A percentile compares a stretch with the other conserved stretches of the same genome.
Conservation (phyloP, 139 green algal genomes). For the Micractinium sp. region DNA sequence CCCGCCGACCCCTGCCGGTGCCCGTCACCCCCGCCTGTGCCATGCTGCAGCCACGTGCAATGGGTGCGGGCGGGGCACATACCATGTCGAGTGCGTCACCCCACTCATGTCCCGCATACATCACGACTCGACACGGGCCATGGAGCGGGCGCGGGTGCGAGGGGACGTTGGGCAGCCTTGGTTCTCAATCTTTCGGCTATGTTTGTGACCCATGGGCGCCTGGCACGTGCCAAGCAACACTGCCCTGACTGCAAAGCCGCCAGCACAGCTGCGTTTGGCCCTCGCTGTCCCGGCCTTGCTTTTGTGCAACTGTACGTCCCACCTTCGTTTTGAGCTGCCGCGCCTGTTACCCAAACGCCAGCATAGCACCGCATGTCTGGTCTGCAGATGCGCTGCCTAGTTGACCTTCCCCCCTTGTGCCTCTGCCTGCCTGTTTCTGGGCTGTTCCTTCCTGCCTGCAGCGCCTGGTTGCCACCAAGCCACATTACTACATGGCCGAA, state of each 20-base stretch:
- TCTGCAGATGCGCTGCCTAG: too few species aligned
- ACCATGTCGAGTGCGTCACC: slow-evolving; percentile 6
- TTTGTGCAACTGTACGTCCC: too few species aligned
- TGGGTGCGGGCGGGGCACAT: not conserved
- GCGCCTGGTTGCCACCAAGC: not conserved
- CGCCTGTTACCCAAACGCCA: too few species aligned
- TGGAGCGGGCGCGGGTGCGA: slow-evolving; percentile 12
- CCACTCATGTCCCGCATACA: not conserved
- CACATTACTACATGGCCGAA: slow-evolving; percentile 13
- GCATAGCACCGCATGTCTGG: too few species aligned
- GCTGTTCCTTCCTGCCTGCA: not conserved
- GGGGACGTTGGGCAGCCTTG: not conserved
- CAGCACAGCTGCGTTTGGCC: too few species aligned
- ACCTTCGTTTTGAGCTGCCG: too few species aligned
- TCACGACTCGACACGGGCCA: slow-evolving; percentile 1
- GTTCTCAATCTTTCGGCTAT: not conserved
- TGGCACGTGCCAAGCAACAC: too few species aligned
- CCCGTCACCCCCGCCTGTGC: not conserved
- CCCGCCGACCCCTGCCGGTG: not conserved
- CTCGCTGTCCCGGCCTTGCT: too few species aligned
- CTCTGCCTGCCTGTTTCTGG: not conserved
- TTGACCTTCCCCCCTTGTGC: not conserved
- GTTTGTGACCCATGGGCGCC: too few species aligned
- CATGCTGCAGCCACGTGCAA: slow-evolving; percentile 1
- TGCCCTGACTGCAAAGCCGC: too few species aligned